These are phyloP conservation scores for Boletus fagicola DNA, from an alignment of 768 basidiomycete species.

Conservation along the genomic window DNA sequence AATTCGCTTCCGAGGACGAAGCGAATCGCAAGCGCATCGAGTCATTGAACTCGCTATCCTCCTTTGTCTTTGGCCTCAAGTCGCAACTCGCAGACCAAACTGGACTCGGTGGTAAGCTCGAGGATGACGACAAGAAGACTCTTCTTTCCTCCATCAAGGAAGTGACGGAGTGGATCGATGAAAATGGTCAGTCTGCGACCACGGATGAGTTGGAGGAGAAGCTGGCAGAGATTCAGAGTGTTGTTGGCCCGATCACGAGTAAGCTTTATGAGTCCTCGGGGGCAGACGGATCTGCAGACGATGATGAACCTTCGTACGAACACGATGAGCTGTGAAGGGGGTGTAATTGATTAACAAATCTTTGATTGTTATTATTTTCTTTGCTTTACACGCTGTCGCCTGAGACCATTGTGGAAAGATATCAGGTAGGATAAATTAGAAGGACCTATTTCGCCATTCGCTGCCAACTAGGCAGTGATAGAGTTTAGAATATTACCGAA, in stretches of 20 bases:
- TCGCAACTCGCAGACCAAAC: conserved; percentile 82
- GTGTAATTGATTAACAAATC: conserved; percentile 3
- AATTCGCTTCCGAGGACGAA: conserved; percentile 80
- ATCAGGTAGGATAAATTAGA: conserved; percentile 17
- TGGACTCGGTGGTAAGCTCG: conserved; percentile 87
- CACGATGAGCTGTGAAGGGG: conserved; percentile 55
- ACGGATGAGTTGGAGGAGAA: conserved; percentile 94
- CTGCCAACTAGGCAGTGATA: neutral
- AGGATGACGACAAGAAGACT: conserved; percentile 79
- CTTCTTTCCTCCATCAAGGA: conserved; percentile 83
- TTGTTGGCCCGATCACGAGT: conserved; percentile 82
- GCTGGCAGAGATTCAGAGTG: conserved; percentile 67
- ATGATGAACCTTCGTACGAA: conserved; percentile 42
- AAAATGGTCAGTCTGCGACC: conserved; percentile 69
- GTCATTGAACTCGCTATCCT: conserved; percentile 76
- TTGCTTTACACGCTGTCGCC: neutral
- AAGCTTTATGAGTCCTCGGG: conserved; percentile 64
- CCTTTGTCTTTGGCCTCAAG: conserved; percentile 85
- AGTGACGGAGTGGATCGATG: conserved; percentile 88
- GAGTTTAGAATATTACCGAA: neutral
- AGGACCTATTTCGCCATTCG: conserved; percentile 1
- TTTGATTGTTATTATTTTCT: conserved; percentile 9
- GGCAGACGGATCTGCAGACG: conserved; percentile 35
- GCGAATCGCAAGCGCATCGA: conserved; percentile 81
- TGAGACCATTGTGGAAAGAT: neutral